Evolutionary conservation across 1,284 basidiomycete species (phyloP).

Genomic region (Gymnopus androsaceus): DNA sequence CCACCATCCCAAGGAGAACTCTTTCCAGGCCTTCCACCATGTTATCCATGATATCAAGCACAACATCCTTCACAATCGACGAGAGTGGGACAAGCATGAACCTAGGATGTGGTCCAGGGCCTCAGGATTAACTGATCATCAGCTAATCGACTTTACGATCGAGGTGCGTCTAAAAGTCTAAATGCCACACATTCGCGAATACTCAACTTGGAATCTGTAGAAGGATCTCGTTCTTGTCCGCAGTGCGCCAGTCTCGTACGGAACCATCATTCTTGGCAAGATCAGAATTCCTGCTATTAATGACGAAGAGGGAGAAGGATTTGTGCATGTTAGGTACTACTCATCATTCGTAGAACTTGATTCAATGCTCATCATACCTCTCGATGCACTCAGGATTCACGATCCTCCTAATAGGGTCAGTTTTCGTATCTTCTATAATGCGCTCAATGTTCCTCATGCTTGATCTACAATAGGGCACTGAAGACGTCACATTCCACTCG

Average conservation of each 20-base stretch:
- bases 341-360: not conserved
- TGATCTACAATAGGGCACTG: slow-evolving; percentile 47
- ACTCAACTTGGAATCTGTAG: slow-evolving; percentile 8
- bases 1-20: slow-evolving; percentile 57
- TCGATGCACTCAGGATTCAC: slow-evolving; percentile 50
- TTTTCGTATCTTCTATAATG: not conserved
- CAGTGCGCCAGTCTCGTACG: slow-evolving; percentile 54
- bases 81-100: slow-evolving; percentile 72
- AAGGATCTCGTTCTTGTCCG: slow-evolving; percentile 60
- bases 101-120: slow-evolving; percentile 73
- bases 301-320: slow-evolving; percentile 64
- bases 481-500: slow-evolving; percentile 71
- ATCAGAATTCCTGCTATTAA: slow-evolving; percentile 67
- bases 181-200: not conserved
- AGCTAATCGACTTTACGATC: slow-evolving; percentile 56
- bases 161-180: slow-evolving; percentile 27
- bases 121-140: slow-evolving; percentile 47
- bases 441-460: not conserved
- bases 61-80: slow-evolving; percentile 64
- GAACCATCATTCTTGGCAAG: slow-evolving; percentile 75
- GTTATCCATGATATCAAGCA: slow-evolving; percentile 58
- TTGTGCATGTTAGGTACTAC: slow-evolving; percentile 69
- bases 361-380: slow-evolving; percentile 9
- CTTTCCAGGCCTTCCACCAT: slow-evolving; percentile 62
- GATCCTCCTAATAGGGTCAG: slow-evolving; percentile 71